phyloP scores from a whole-genome alignment of 2,329 filamentous ascomycete genomes.

The Peltaster fructicola region DNA sequence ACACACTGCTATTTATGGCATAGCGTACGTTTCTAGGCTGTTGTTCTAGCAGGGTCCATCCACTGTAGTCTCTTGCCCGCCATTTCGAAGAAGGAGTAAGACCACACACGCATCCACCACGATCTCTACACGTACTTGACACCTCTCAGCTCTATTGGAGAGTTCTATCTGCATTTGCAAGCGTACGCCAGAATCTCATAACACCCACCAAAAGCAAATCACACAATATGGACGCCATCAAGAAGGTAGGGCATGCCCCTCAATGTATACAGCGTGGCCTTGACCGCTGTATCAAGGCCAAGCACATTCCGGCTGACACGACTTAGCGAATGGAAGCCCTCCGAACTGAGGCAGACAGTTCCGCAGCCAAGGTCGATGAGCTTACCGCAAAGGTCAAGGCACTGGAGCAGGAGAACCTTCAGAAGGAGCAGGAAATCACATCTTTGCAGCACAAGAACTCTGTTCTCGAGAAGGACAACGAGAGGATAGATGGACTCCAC shows the following conservation, averaged over 20 bases:
- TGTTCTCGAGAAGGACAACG: constrained; percentile 74
- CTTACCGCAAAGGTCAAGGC: constrained; percentile 71
- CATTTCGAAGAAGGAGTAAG: too few relatives aligned
- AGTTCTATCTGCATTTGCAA: too few relatives aligned
- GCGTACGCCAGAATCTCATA: too few relatives aligned
- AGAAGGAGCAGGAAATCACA: constrained; percentile 96
- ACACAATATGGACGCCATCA: constrained; percentile 24
- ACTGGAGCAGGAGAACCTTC: constrained; percentile 84
- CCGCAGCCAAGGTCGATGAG: constrained; percentile 66
- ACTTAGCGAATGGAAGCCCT: constrained; percentile 82
- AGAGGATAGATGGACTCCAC: constrained; percentile 72
- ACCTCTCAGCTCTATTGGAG: too few relatives aligned
- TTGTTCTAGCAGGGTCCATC: too few relatives aligned
- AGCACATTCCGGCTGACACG: constrained; percentile 10
- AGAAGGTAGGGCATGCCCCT: constrained; percentile 20
- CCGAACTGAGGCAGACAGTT: constrained; percentile 83
- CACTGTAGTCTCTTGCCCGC: too few relatives aligned
- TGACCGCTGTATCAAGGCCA: constrained; percentile 4
- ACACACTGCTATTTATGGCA: too few relatives aligned
- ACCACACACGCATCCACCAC: too few relatives aligned
- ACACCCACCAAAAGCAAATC: constrained; percentile 1
- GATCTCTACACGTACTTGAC: too few relatives aligned
- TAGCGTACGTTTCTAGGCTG: too few relatives aligned
- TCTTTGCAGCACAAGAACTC: constrained; percentile 92
- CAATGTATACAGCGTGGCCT: constrained; percentile 10